Conservation (phyloP, 352 stramenopile genomes). For the Globisporangium emineosum region DNA sequence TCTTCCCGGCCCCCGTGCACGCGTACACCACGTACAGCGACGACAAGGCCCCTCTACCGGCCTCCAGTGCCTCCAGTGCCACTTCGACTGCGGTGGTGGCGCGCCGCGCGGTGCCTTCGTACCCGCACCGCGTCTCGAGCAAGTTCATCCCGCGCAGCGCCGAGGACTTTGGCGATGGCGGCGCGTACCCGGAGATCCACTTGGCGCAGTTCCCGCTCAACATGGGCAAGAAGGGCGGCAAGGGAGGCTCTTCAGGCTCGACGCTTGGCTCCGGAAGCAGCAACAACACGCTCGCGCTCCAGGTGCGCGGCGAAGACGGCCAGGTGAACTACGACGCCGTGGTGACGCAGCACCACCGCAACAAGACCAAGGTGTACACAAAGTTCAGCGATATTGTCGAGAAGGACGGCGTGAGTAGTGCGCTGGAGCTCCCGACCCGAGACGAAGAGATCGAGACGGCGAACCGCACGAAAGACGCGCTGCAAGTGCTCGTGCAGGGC, state of each 20-base stretch:
- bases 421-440: conserved; percentile 35
- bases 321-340: conserved; percentile 94
- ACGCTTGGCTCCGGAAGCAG: not conserved
- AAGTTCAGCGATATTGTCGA: conserved; percentile 92
- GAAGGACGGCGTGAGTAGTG: conserved; percentile 66
- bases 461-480: conserved; percentile 74
- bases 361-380: conserved; percentile 94
- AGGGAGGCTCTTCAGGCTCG: not conserved
- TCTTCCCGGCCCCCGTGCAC: conserved; percentile 73
- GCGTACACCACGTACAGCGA: conserved; percentile 66
- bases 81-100: conserved; percentile 2
- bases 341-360: conserved; percentile 94
- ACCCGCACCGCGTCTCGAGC: conserved; percentile 47
- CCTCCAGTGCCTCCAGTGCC: not conserved
- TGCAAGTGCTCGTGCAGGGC: conserved; percentile 87
- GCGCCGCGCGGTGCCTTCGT: conserved; percentile 33
- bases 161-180: conserved; percentile 96
- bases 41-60: conserved; percentile 23
- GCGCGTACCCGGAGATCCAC: conserved; percentile 98
- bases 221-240: conserved; percentile 92
- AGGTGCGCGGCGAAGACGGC: conserved; percentile 91
- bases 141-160: conserved; percentile 63
- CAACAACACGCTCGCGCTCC: conserved; percentile 82
- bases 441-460: conserved; percentile 76
- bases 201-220: conserved; percentile 95